A percentile compares a stretch with the other conserved stretches of the same genome.
Evolutionary conservation across 2,329 filamentous ascomycete genomes (phyloP).

Genomic region (Phoma sp.): DNA sequence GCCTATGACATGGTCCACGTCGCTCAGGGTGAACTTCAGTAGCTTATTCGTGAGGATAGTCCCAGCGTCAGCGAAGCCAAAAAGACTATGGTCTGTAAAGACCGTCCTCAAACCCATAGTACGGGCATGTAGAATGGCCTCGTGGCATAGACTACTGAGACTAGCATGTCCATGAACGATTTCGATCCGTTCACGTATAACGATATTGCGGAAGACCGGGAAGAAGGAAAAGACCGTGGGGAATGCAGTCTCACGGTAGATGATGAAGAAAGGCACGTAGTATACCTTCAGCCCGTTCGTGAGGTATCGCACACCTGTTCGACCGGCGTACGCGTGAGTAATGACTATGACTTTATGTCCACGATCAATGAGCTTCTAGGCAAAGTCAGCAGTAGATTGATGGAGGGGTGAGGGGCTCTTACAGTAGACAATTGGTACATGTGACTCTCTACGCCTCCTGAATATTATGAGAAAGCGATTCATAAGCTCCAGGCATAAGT

Average conservation of each 20-base stretch:
- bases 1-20: constrained; percentile 97
- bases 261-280: constrained; percentile 93
- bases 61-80: constrained; percentile 94
- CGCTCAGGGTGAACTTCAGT: constrained; percentile 92
- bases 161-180: constrained; percentile 98
- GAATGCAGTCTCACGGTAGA: constrained; percentile 91
- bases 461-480: constrained; percentile 25
- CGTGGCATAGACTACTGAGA: constrained; percentile 89
- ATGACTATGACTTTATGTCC: constrained; percentile 98
- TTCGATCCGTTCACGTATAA: constrained; percentile 91
- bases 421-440: constrained; percentile 94
- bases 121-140: constrained; percentile 90
- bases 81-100: constrained; percentile 96
- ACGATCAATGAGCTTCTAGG: constrained; percentile 87
- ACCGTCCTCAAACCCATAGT: constrained; percentile 97
- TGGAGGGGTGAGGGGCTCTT: constrained; percentile 23
- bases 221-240: constrained; percentile 99
- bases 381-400: constrained; percentile 13
- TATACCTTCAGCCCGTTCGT: constrained; percentile 99
- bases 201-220: constrained; percentile 94
- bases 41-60: constrained; percentile 98
- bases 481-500: not conserved
- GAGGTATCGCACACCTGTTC: constrained; percentile 90
- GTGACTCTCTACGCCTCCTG: constrained; percentile 91
- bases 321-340: constrained; percentile 90